A percentile compares a stretch with the other conserved stretches of the same genome.
Evolutionary conservation across 2,329 filamentous ascomycete species (phyloP).

Genomic region (Sordariomycetes sp.): DNA sequence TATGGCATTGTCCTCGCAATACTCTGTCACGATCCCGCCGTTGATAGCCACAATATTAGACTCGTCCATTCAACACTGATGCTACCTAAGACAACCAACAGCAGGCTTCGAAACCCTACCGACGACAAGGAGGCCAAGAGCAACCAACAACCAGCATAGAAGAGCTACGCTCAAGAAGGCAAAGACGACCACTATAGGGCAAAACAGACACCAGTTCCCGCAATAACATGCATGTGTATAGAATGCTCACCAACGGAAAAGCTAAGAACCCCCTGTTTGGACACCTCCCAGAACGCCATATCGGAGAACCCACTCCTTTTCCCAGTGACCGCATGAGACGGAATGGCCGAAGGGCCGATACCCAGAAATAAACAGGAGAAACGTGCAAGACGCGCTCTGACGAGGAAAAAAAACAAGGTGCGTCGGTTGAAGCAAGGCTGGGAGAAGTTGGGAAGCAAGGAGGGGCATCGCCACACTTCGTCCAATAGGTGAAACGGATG

Average conservation of each 20-base stretch:
- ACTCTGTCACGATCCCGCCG: too few relatives aligned
- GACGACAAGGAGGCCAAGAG: background rate
- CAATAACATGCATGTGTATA: slow-evolving; percentile 1
- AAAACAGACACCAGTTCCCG: background rate
- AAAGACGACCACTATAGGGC: background rate
- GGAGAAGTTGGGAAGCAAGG: background rate
- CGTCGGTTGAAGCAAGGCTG: background rate
- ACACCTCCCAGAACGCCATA: slow-evolving; percentile 1
- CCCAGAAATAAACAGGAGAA: background rate
- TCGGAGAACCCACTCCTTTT: background rate
- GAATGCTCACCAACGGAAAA: slow-evolving; percentile 4
- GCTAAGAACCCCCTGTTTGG: slow-evolving; percentile 5
- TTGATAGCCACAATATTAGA: too few relatives aligned
- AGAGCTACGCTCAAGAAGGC: background rate
- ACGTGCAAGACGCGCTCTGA: background rate
- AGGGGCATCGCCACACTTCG: background rate
- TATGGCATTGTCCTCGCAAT: too few relatives aligned
- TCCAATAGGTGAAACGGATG: background rate
- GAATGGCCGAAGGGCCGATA: background rate
- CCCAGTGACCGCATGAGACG: background rate
- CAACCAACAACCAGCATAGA: background rate
- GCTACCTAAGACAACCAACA: too few relatives aligned
- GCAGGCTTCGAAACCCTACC: background rate
- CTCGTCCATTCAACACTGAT: too few relatives aligned
- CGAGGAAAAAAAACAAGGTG: background rate